phyloP scores from a whole-genome alignment of 345 rosid genomes.

The Arabidopsis suecica region DNA sequence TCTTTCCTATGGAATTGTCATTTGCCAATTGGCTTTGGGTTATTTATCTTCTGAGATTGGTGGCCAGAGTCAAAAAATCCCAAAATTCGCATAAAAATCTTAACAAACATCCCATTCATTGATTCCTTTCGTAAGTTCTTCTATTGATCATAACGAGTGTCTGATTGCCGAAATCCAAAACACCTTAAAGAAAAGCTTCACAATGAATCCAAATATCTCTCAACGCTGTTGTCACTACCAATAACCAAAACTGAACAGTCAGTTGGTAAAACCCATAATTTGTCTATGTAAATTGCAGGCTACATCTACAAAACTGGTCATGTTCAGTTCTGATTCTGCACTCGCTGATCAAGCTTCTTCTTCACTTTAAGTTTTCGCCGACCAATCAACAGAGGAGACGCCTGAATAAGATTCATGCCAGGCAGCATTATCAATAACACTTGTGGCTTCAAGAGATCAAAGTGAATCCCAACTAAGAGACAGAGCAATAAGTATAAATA shows the following conservation, averaged over 20 bases:
- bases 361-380: constrained; percentile 58
- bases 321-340: background rate
- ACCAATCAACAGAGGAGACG: constrained; percentile 64
- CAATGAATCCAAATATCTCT: background rate
- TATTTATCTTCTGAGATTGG: background rate
- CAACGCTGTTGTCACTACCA: background rate
- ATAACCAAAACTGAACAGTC: background rate
- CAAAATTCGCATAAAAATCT: background rate
- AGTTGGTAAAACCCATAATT: background rate
- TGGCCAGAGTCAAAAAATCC: background rate
- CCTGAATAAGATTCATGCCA: constrained; percentile 50
- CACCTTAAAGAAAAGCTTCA: background rate
- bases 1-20: background rate
- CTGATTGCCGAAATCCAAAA: background rate
- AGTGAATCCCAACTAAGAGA: background rate
- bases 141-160: background rate
- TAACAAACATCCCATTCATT: too few relatives aligned
- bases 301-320: background rate
- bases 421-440: background rate
- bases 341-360: constrained; percentile 41
- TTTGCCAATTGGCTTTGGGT: background rate
- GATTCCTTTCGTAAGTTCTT: background rate
- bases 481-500: background rate
- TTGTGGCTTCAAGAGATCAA: background rate
- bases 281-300: background rate